Evolutionary conservation across 371 early-diverging fungal genomes (phyloP).

Genomic region (Dinochytrium kinnereticum): DNA sequence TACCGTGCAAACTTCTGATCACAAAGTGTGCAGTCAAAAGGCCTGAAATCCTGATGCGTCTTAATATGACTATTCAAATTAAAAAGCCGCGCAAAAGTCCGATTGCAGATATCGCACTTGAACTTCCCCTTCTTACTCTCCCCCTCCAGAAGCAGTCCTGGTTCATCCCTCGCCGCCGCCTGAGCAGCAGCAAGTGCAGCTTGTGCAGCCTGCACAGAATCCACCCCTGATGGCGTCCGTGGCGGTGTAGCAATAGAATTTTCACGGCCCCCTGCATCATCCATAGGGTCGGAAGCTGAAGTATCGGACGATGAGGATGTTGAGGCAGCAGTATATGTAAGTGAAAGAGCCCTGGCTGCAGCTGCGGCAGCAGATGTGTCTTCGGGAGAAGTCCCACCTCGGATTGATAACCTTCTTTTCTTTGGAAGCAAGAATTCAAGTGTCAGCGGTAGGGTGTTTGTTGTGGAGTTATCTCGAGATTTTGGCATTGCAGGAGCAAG

Average conservation of each 20-base stretch:
- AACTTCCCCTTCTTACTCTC: background rate
- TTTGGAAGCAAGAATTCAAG: too few relatives aligned
- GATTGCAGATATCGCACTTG: background rate
- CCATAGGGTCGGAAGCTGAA: background rate
- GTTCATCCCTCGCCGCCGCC: background rate
- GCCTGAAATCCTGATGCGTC: conserved; percentile 43
- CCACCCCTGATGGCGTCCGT: background rate
- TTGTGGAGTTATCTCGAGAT: too few relatives aligned
- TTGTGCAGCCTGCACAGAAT: too few relatives aligned
- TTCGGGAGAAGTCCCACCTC: too few relatives aligned
- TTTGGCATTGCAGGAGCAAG: too few relatives aligned
- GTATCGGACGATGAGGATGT: background rate
- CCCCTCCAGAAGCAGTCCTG: background rate
- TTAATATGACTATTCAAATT: conserved; percentile 42
- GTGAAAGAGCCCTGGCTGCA: background rate
- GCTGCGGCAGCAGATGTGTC: background rate
- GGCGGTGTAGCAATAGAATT: background rate
- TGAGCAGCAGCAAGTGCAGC: too few relatives aligned
- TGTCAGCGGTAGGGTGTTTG: too few relatives aligned
- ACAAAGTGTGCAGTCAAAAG: conserved; percentile 40
- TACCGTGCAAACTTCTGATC: conserved; percentile 44
- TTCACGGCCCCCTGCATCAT: background rate
- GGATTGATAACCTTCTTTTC: too few relatives aligned
- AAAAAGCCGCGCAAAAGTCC: conserved; percentile 23
- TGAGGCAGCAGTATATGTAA: background rate